A percentile compares a stretch with the other conserved stretches of the same genome.
phyloP scores from a whole-genome alignment of 129 eudicot species.

The Artemisia annua region DNA sequence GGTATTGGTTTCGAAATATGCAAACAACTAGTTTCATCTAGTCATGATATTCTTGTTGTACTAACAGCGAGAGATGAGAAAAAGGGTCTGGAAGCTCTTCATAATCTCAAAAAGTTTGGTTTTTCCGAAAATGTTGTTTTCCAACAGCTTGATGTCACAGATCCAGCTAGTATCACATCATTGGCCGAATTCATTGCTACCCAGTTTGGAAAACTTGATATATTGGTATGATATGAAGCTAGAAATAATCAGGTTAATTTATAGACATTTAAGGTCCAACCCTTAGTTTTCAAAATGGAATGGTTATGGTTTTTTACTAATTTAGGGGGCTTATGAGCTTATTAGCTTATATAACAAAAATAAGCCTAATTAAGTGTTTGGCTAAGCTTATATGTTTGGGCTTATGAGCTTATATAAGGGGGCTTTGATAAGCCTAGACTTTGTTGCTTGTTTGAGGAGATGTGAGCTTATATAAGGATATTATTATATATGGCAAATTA shows the following conservation, averaged over 20 bases:
- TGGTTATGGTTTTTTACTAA: no score
- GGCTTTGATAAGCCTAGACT: no score
- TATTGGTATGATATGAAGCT: conserved; percentile 10
- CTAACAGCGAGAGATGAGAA: conserved; percentile 29
- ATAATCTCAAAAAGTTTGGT: conserved; percentile 4
- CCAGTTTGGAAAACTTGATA: conserved; percentile 19
- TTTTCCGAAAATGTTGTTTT: neutral
- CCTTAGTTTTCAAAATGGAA: neutral
- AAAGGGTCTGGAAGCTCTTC: conserved; percentile 25
- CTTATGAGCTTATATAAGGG: no score
- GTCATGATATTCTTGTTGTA: conserved; percentile 17
- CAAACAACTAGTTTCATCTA: conserved; percentile 17
- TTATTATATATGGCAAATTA: no score
- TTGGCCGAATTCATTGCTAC: conserved; percentile 15
- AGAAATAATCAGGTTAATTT: neutral
- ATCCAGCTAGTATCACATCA: conserved; percentile 14
- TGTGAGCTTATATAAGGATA: no score
- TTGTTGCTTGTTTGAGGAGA: no score
- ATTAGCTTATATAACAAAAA: no score
- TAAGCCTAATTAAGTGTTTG: no score
- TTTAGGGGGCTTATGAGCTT: no score
- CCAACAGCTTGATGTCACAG: conserved; percentile 21
- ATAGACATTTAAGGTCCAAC: neutral
- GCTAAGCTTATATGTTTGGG: no score
- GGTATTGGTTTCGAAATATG: conserved; percentile 24